phyloP scores from a whole-genome alignment of 352 stramenopile species.

The Phytophthora sojae region DNA sequence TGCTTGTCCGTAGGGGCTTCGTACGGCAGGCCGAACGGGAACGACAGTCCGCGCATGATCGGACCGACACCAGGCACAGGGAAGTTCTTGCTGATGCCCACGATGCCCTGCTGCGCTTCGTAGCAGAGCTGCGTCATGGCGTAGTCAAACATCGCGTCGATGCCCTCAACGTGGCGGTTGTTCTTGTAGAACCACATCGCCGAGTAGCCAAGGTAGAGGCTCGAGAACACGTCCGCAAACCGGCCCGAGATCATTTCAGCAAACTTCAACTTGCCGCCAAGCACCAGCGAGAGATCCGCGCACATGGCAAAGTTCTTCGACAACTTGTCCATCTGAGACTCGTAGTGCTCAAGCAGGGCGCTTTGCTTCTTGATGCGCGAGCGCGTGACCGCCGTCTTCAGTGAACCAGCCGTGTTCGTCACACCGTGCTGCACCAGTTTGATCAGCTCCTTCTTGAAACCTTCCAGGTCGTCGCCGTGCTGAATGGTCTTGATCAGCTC shows the following conservation, averaged over 20 bases:
- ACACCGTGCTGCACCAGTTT: slow-evolving; percentile 96
- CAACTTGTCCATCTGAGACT: slow-evolving; percentile 97
- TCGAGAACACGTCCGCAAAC: slow-evolving; percentile 97
- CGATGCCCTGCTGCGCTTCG: slow-evolving; percentile 96
- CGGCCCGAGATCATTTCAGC: slow-evolving; percentile 98
- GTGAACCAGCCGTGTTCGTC: slow-evolving; percentile 91
- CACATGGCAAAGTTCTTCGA: slow-evolving; percentile 97
- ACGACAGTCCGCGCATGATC: slow-evolving; percentile 95
- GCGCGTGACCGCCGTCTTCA: slow-evolving; percentile 90
- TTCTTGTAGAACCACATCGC: slow-evolving; percentile 97
- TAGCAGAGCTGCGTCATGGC: slow-evolving; percentile 96
- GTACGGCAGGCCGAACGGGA: slow-evolving; percentile 96
- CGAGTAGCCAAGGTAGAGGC: slow-evolving; percentile 98
- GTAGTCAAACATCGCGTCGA: slow-evolving; percentile 97
- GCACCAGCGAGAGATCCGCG: slow-evolving; percentile 95
- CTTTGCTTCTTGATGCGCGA: slow-evolving; percentile 90
- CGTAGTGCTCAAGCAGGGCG: slow-evolving; percentile 95
- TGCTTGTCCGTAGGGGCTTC: slow-evolving; percentile 90
- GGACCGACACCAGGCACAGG: slow-evolving; percentile 92
- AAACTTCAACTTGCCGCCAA: slow-evolving; percentile 98
- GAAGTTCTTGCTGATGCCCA: slow-evolving; percentile 97
- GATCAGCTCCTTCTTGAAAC: slow-evolving; percentile 95
- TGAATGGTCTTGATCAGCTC: slow-evolving; percentile 98
- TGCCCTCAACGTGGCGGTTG: slow-evolving; percentile 93
- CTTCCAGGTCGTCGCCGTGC: slow-evolving; percentile 93